Evolutionary conservation across 768 basidiomycete species (phyloP).

Genomic region (Pulveroboletus sp.): DNA sequence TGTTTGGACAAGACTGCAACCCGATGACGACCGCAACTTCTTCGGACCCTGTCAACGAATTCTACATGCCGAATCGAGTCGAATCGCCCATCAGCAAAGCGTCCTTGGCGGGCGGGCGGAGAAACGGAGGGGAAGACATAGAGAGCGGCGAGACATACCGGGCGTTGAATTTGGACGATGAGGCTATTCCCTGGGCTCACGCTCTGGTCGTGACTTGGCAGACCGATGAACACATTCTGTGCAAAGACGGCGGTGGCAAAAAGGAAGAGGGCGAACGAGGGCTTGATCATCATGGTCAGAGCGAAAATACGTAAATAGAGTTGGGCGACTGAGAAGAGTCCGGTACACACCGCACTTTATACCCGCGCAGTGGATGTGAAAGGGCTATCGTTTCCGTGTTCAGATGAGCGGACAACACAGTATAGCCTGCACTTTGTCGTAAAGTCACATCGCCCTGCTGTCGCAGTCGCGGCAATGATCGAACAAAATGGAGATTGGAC

Average conservation of each 20-base stretch:
- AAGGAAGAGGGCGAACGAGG: slow-evolving; percentile 18
- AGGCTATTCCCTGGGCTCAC: slow-evolving; percentile 37
- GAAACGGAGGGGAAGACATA: background rate
- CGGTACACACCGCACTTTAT: slow-evolving; percentile 2
- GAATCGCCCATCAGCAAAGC: background rate
- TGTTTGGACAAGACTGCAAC: slow-evolving; percentile 35
- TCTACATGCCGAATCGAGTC: slow-evolving; percentile 17
- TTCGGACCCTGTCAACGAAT: slow-evolving; percentile 33
- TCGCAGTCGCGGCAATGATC: too few relatives aligned
- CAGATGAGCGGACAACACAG: too few relatives aligned
- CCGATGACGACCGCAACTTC: slow-evolving; percentile 47
- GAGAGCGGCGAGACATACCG: slow-evolving; percentile 31
- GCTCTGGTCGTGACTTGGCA: slow-evolving; percentile 27
- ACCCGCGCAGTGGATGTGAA: background rate
- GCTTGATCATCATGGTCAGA: slow-evolving; percentile 14
- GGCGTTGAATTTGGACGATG: slow-evolving; percentile 43
- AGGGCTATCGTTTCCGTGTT: too few relatives aligned
- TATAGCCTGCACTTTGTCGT: too few relatives aligned
- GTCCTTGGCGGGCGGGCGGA: background rate
- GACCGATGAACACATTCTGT: slow-evolving; percentile 39
- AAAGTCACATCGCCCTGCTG: too few relatives aligned
- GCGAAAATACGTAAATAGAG: background rate
- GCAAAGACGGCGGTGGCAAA: slow-evolving; percentile 36
- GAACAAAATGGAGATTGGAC: too few relatives aligned
- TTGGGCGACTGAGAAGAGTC: background rate